phyloP scores from a whole-genome alignment of 2,329 filamentous ascomycete species.

The Blastomyces silverae region DNA sequence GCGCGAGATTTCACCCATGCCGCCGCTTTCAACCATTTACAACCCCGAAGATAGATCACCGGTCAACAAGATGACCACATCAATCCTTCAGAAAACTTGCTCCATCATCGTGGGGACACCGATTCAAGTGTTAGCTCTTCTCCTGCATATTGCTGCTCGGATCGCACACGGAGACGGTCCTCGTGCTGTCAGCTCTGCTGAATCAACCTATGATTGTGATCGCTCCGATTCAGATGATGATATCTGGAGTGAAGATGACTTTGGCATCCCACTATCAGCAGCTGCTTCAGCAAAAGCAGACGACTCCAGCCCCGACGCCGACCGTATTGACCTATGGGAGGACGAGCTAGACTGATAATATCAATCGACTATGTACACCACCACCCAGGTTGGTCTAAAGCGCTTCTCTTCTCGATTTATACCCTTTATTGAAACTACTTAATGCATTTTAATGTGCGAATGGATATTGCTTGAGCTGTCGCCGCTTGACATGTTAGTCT shows the following conservation, averaged over 20 bases:
- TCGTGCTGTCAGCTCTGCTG: background rate
- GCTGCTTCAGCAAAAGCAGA: slow-evolving; percentile 18
- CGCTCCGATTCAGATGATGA: slow-evolving; percentile 45
- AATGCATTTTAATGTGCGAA: slow-evolving; percentile 9
- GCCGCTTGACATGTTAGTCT: background rate
- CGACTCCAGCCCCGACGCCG: slow-evolving; percentile 20
- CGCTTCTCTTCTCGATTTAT: background rate
- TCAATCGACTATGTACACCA: background rate
- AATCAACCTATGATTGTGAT: slow-evolving; percentile 36
- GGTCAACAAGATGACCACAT: slow-evolving; percentile 51
- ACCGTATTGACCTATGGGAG: slow-evolving; percentile 9
- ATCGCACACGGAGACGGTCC: slow-evolving; percentile 47
- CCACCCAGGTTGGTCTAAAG: background rate
- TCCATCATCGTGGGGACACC: slow-evolving; percentile 75
- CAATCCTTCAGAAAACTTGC: slow-evolving; percentile 68
- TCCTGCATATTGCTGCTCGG: slow-evolving; percentile 72
- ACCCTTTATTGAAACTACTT: background rate
- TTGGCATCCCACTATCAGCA: slow-evolving; percentile 43
- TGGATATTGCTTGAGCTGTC: background rate
- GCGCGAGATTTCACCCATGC: slow-evolving; percentile 60
- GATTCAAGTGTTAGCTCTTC: slow-evolving; percentile 66
- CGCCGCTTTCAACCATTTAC: slow-evolving; percentile 58
- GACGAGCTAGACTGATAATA: slow-evolving; percentile 5
- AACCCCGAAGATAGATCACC: slow-evolving; percentile 41
- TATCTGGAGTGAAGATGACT: slow-evolving; percentile 53